phyloP scores from a whole-genome alignment of 352 stramenopile species.

The Thraustotheca clavata region DNA sequence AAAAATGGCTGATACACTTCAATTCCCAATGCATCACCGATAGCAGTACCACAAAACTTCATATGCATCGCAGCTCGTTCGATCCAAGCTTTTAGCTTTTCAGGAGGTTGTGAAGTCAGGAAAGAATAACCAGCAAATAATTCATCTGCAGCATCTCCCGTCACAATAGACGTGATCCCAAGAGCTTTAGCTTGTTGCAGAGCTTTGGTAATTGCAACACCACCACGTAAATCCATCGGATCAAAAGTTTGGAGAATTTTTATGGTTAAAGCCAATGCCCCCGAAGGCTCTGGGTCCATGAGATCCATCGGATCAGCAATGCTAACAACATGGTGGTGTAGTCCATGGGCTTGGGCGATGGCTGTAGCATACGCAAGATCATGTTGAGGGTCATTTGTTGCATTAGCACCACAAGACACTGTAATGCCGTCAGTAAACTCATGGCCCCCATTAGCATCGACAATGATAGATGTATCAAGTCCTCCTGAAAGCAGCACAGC shows the following conservation, averaged over 20 bases:
- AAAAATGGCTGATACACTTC: slow-evolving; percentile 66
- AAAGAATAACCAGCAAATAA: slow-evolving; percentile 85
- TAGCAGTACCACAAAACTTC: slow-evolving; percentile 66
- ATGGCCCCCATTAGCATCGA: slow-evolving; percentile 39
- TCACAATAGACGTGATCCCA: slow-evolving; percentile 59
- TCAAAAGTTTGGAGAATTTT: slow-evolving; percentile 53
- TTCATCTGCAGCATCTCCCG: slow-evolving; percentile 80
- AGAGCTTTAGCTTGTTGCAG: slow-evolving; percentile 40
- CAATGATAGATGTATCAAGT: slow-evolving; percentile 61
- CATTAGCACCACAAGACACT: slow-evolving; percentile 29
- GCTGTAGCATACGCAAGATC: slow-evolving; percentile 36
- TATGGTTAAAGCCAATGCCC: slow-evolving; percentile 27
- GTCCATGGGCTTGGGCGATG: slow-evolving; percentile 34
- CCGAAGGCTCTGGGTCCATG: slow-evolving; percentile 27
- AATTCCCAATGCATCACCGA: slow-evolving; percentile 55
- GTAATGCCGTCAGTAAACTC: slow-evolving; percentile 49
- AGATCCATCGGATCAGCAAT: slow-evolving; percentile 45
- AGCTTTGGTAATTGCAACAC: slow-evolving; percentile 68
- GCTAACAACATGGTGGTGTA: slow-evolving; percentile 52
- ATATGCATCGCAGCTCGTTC: slow-evolving; percentile 38
- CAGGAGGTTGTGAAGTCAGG: slow-evolving; percentile 51
- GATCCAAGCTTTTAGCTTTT: slow-evolving; percentile 56
- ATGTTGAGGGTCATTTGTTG: slow-evolving; percentile 23
- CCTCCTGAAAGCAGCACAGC: slow-evolving; percentile 53
- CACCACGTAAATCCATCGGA: slow-evolving; percentile 83